Evolutionary conservation across 2,329 filamentous ascomycete genomes (phyloP).

Genomic region (Chaetothyriales sp.): DNA sequence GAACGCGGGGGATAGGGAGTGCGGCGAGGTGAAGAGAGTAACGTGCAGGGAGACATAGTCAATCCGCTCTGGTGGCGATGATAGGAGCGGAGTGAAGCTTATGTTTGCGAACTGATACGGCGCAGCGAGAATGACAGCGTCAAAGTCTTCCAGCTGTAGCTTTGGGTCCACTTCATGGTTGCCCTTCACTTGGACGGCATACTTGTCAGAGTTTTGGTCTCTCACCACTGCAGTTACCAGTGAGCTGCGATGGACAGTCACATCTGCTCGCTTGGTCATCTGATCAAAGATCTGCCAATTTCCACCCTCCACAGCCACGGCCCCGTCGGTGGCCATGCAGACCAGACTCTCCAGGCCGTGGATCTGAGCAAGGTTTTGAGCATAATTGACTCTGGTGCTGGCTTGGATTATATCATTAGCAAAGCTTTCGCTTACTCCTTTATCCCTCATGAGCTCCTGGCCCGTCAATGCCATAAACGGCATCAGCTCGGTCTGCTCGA

Average conservation of each 20-base stretch:
- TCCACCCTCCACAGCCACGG: constrained; percentile 64
- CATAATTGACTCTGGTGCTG: constrained; percentile 87
- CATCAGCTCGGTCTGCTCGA: constrained; percentile 53
- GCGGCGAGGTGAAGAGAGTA: constrained; percentile 71
- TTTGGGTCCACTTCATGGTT: constrained; percentile 10
- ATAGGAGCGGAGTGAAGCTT: constrained; percentile 30
- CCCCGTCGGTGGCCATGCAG: constrained; percentile 77
- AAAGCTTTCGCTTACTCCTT: constrained; percentile 55
- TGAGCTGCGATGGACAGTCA: constrained; percentile 51
- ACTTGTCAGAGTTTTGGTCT: constrained; percentile 26
- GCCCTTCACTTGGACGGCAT: constrained; percentile 24
- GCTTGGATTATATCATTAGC: constrained; percentile 75
- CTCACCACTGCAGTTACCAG: constrained; percentile 49
- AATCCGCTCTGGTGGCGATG: constrained; percentile 54
- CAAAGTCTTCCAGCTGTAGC: constrained; percentile 37
- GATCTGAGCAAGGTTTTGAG: constrained; percentile 70
- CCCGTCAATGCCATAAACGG: constrained; percentile 58
- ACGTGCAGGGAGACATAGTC: constrained; percentile 80
- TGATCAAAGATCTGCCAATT: constrained; percentile 91
- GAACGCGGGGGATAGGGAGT: constrained; percentile 54
- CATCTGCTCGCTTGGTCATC: constrained; percentile 56
- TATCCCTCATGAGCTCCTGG: constrained; percentile 53
- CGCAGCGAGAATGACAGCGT: constrained; percentile 68
- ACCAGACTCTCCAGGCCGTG: constrained; percentile 87
- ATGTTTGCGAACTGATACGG: constrained; percentile 74